Evolutionary conservation across 1,284 basidiomycete genomes (phyloP).

Genomic region (Fomitopsis pinicola): DNA sequence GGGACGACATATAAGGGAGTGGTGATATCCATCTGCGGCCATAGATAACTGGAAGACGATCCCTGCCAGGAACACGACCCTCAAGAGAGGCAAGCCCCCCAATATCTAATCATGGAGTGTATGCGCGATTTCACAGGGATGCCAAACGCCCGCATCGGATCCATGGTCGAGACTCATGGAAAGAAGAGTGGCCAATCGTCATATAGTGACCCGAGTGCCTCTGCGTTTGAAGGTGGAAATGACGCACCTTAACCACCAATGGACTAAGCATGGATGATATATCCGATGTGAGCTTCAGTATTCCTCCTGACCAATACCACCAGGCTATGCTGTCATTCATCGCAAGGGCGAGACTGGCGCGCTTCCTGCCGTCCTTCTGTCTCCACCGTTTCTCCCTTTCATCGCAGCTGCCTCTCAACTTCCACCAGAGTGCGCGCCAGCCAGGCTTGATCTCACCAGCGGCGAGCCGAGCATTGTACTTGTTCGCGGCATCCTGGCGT

Average conservation of each 20-base stretch:
- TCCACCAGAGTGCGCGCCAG: conserved; percentile 55
- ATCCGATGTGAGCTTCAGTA: conserved; percentile 75
- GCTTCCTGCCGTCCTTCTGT: conserved; percentile 56
- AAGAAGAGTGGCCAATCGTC: too few species aligned
- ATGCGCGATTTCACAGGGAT: too few species aligned
- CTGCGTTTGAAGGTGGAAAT: background rate
- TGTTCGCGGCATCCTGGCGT: conserved; percentile 53
- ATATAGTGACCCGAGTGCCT: too few species aligned
- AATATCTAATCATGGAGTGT: too few species aligned
- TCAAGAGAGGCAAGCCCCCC: too few species aligned
- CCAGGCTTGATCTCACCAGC: conserved; percentile 63
- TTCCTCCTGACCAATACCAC: conserved; percentile 80
- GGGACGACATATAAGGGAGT: background rate
- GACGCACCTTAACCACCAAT: conserved; percentile 63
- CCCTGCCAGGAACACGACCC: too few species aligned
- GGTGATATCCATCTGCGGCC: too few species aligned
- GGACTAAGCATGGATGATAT: conserved; percentile 72
- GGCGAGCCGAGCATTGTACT: conserved; percentile 67
- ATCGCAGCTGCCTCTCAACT: conserved; percentile 45
- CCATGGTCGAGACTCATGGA: too few species aligned
- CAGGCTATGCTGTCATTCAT: conserved; percentile 80
- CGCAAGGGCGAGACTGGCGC: conserved; percentile 68
- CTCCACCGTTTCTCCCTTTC: conserved; percentile 62
- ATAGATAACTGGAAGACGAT: too few species aligned
- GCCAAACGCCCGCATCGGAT: too few species aligned